phyloP scores from a whole-genome alignment of 495 filamentous ascomycete genomes.

The Astrothelium subdiscretum region DNA sequence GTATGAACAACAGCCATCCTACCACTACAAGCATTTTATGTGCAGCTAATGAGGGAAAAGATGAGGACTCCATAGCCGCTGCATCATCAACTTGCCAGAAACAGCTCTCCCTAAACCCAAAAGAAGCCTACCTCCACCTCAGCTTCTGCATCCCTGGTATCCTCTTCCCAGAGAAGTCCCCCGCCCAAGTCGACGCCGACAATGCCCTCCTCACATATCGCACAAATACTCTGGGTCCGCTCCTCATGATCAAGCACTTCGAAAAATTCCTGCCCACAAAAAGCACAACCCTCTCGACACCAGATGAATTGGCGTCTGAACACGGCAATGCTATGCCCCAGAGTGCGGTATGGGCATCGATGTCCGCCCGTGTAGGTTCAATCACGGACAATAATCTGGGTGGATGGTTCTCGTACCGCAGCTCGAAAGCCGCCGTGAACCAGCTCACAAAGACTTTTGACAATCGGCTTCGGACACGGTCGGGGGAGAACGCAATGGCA shows the following conservation, averaged over 20 bases:
- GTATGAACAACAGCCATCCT: slow-evolving; percentile 23
- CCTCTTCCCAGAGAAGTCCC: slow-evolving; percentile 63
- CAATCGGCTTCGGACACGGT: slow-evolving; percentile 43
- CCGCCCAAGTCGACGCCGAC: slow-evolving; percentile 45
- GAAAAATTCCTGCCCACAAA: slow-evolving; percentile 50
- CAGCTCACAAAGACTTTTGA: slow-evolving; percentile 62
- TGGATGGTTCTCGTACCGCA: slow-evolving; percentile 33
- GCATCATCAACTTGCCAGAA: slow-evolving; percentile 30
- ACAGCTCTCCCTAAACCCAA: neutral
- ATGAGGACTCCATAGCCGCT: slow-evolving; percentile 37
- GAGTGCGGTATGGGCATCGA: slow-evolving; percentile 53
- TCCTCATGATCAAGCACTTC: slow-evolving; percentile 69
- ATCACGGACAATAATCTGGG: slow-evolving; percentile 45
- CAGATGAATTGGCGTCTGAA: neutral
- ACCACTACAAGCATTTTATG: neutral
- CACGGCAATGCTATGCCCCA: slow-evolving; percentile 9
- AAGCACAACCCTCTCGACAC: slow-evolving; percentile 18
- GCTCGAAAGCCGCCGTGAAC: slow-evolving; percentile 46
- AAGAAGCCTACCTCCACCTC: slow-evolving; percentile 48
- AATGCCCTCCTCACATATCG: slow-evolving; percentile 49
- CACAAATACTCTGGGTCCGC: slow-evolving; percentile 60
- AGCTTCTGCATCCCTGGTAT: slow-evolving; percentile 61
- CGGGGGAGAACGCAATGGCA: slow-evolving; percentile 48
- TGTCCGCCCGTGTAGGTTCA: slow-evolving; percentile 68
- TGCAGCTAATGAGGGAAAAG: slow-evolving; percentile 21